Base-by-base conservation (phyloP, 2,329 filamentous ascomycete species). In the Orbilia javanica region DNA sequence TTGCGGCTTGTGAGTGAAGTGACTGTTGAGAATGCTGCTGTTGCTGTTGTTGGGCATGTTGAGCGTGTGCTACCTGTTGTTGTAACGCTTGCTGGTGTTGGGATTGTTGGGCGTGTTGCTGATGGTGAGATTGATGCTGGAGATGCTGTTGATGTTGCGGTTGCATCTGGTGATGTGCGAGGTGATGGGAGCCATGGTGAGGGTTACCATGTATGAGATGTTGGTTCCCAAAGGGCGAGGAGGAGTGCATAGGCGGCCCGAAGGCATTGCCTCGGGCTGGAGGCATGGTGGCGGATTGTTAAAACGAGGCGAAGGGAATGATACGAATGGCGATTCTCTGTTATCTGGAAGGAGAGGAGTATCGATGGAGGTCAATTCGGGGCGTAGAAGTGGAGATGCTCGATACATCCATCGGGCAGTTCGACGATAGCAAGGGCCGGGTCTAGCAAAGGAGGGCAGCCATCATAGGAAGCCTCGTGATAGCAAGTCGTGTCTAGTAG, bases 51-150 rank as follows among this genome's bases (percentile, higher is more conserved):
- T 81, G 79, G 18, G 77, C 78, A 48, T 77, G 73, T 44, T 80
- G 79, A 44, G 57, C 63, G 66, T 78, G 69, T 29, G 78, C 76
- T 63, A 70, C 77, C 46, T 79, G 81, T 25, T 80, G 80, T 29
- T 81, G 80, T 68, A 82, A 80, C 27, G 76, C 77, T 77, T 86
- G 85, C 79, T 90, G 88, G 62, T 89, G 88, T 74, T 89, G 88
- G 81, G 91, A 88, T 83, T 91, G 89, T 87, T 84, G 78, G 46
- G 69, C 62, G 62, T 86, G 85, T 53, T 83, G 85, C 48, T 83
- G 83, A 69, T 86, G 85, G 72, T 85, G 84, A 18, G 80, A 80
- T 46, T 79, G 81, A 53, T 84, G 83, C 71, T 84, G 84, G 80
- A 87, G 85, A 79, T 88, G 86, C 80, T 87, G 83, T 48, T 86